Evolutionary conservation across 2,329 filamentous ascomycete genomes (phyloP), one percentile per base, ranked within the genome.

Genomic region (Phyllosticta capitalensis): DNA sequence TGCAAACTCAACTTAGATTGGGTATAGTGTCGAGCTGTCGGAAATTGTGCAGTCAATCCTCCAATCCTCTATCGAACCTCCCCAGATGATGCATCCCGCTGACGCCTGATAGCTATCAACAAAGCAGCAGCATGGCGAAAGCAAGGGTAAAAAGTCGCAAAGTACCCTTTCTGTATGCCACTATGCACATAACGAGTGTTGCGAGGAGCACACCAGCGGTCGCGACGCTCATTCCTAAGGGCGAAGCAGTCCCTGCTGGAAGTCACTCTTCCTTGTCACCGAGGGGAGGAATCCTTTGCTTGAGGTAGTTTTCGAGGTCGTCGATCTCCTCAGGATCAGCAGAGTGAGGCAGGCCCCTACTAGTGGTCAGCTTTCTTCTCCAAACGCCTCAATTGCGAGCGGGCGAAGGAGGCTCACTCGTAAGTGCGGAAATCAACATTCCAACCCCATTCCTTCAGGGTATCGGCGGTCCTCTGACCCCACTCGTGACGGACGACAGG

Each of bases 281-380:
- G 52, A 80, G 68, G 2, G 76, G 66, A 3, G 82, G 80, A 55
- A 86, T 74, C 20, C 76, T 70, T 65, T 78, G 74, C 54, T 77
- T 75, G 55, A 87, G 73, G 68, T 83, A 87, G 50, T 74, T 72
- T 74, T 94, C 90, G 19, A 96, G 78, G 66, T 95, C 88, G 63
- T 94, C 83, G 58, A 96, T 83, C 76, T 96, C 92, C 63, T 87
- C 78, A 5, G 84, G 79, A 65, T 85, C 86, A 1, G 90, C 90
- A 5, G 85, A 88, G 71, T 97, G 92, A 14, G 78, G 79, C 69
- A 96, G 81, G 10, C 82, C 81, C 61, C 86, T 89, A 52, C 12
- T 9, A 3, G 14, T 5, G 17, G 50, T 60, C 22, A 60, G 54
- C 38, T 51, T 9, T 38, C 7, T 17, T 20, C 9, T 9, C 5